These are phyloP conservation scores for Lablab purpureus DNA, from an alignment of 306 rosid species.

Conservation along the genomic window DNA sequence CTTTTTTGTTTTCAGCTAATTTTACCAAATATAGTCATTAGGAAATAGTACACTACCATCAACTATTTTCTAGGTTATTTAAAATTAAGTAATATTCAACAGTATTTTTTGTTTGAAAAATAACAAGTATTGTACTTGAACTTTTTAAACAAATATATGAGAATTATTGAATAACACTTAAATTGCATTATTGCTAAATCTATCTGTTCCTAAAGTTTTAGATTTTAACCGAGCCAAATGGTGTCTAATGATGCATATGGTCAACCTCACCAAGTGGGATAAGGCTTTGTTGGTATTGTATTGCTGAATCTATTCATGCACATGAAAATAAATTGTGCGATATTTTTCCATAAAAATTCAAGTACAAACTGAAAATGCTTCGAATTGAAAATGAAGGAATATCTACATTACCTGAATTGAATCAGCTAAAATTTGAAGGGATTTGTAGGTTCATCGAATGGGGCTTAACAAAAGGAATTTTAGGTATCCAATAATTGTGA, in stretches of 20 bases:
- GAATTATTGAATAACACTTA: not conserved
- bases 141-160: not conserved
- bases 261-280: too few relatives aligned
- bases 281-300: too few relatives aligned
- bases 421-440: not conserved
- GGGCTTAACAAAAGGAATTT: not conserved
- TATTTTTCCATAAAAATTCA: not conserved
- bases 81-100: not conserved
- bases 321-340: not conserved
- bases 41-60: not conserved
- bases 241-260: too few relatives aligned
- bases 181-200: not conserved
- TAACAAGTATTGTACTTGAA: not conserved
- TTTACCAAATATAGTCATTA: too few relatives aligned
- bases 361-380: not conserved
- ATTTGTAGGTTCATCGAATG: too few relatives aligned
- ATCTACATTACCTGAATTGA: not conserved
- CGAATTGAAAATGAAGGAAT: not conserved
- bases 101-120: not conserved
- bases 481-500: not conserved
- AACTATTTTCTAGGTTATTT: not conserved
- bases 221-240: too few relatives aligned
- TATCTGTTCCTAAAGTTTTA: too few relatives aligned
- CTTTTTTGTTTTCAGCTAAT: too few relatives aligned
- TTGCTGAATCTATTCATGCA: not conserved